Evolutionary conservation across 345 rosid species (phyloP).

Genomic region (Brassica nigra): DNA sequence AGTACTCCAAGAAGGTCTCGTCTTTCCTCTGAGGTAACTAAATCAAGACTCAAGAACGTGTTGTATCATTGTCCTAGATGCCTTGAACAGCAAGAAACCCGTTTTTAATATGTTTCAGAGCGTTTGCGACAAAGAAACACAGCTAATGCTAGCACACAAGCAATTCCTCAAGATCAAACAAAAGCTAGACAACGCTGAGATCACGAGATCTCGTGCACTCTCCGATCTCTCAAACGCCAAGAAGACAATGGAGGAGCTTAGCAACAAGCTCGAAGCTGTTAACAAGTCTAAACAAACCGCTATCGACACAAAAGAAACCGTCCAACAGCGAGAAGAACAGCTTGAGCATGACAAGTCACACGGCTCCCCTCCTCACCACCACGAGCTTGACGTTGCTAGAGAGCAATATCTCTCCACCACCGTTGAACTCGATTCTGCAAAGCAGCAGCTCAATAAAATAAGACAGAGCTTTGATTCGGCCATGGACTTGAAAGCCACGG

Average conservation of each 20-base stretch:
- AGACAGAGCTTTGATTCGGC: slow-evolving; percentile 78
- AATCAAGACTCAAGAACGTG: not conserved
- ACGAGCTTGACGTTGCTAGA: slow-evolving; percentile 60
- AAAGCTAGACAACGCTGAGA: slow-evolving; percentile 48
- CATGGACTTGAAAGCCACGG: slow-evolving; percentile 59
- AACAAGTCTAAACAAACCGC: slow-evolving; percentile 50
- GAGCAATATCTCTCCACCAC: slow-evolving; percentile 56
- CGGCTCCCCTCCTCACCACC: slow-evolving; percentile 43
- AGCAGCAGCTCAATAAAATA: slow-evolving; percentile 67
- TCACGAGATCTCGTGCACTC: slow-evolving; percentile 47
- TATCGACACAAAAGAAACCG: slow-evolving; percentile 48
- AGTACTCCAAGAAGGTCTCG: slow-evolving; percentile 44
- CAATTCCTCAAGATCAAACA: slow-evolving; percentile 49
- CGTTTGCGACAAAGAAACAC: slow-evolving; percentile 65
- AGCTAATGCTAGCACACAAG: slow-evolving; percentile 52
- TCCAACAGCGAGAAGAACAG: slow-evolving; percentile 51
- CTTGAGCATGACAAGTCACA: slow-evolving; percentile 62
- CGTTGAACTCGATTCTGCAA: slow-evolving; percentile 56
- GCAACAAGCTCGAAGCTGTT: slow-evolving; percentile 43
- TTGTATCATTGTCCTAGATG: not conserved
- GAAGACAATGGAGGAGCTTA: slow-evolving; percentile 48
- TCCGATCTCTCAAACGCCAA: slow-evolving; percentile 60
- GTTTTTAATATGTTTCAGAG: slow-evolving; percentile 35
- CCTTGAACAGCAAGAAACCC: not conserved
- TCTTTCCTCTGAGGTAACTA: slow-evolving; percentile 52